Conservation (phyloP, 2,329 filamentous ascomycete genomes). For the Microcyclosporella mali region DNA sequence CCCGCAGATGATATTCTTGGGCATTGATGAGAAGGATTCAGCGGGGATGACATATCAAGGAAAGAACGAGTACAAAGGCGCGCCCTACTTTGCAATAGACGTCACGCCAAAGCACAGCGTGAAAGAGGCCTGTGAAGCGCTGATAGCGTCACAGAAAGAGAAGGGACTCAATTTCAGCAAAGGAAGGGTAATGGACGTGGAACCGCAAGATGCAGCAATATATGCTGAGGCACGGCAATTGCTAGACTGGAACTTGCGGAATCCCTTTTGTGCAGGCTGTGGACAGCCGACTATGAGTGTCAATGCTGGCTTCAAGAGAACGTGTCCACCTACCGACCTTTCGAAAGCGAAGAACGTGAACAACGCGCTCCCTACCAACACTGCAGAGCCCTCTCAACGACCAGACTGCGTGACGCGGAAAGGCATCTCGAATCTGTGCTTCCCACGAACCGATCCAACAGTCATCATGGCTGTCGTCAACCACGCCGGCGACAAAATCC, state of each 20-base stretch:
- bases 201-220: slow-evolving; percentile 65
- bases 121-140: slow-evolving; percentile 55
- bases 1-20: slow-evolving; percentile 76
- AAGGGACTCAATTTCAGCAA: slow-evolving; percentile 60
- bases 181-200: slow-evolving; percentile 56
- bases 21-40: slow-evolving; percentile 62
- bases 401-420: slow-evolving; percentile 72
- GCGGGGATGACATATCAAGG: slow-evolving; percentile 57
- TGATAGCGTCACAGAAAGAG: slow-evolving; percentile 56
- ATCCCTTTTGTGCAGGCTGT: slow-evolving; percentile 86
- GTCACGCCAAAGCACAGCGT: slow-evolving; percentile 62
- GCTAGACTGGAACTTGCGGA: slow-evolving; percentile 89
- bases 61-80: slow-evolving; percentile 62
- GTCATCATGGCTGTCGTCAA: slow-evolving; percentile 93
- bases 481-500: slow-evolving; percentile 65
- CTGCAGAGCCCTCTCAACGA: slow-evolving; percentile 45
- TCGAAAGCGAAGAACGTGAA: slow-evolving; percentile 29
- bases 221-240: slow-evolving; percentile 84
- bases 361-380: slow-evolving; percentile 22
- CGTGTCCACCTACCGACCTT: slow-evolving; percentile 66
- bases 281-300: slow-evolving; percentile 74
- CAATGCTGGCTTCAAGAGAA: slow-evolving; percentile 73
- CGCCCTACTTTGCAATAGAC: slow-evolving; percentile 85
- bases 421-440: slow-evolving; percentile 82
- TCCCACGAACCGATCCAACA: slow-evolving; percentile 87